Evolutionary conservation across 257 asterid species (phyloP).

Genomic region (Lycium ferocissimum): DNA sequence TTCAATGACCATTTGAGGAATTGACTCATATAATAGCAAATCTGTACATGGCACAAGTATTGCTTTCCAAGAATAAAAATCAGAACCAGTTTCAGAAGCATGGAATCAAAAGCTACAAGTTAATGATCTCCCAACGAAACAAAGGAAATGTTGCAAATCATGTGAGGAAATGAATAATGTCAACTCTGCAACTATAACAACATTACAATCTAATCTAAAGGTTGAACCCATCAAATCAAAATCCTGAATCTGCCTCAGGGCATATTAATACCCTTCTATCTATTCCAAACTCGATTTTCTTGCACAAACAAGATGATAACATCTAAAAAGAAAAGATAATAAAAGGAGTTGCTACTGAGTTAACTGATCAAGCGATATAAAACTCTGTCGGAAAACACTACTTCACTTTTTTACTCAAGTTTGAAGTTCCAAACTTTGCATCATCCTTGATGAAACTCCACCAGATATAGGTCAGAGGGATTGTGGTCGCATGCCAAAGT

Average conservation of each 20-base stretch:
- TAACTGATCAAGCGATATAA: neutral
- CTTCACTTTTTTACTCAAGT: constrained; percentile 61
- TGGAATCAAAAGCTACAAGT: neutral
- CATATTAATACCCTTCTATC: neutral
- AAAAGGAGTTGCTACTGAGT: neutral
- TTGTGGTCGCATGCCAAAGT: constrained; percentile 81
- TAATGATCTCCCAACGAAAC: constrained; percentile 1
- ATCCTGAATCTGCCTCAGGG: neutral
- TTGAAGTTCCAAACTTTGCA: constrained; percentile 62
- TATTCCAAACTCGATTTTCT: neutral
- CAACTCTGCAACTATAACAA: neutral
- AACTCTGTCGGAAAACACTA: constrained; percentile 27
- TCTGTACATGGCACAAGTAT: neutral
- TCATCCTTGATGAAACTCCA: constrained; percentile 90
- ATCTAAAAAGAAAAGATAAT: neutral
- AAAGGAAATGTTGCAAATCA: neutral
- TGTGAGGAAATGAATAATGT: constrained; percentile 6
- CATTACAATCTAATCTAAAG: neutral
- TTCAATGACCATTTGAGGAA: too few relatives aligned
- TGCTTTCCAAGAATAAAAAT: neutral
- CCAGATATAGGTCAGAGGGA: constrained; percentile 76
- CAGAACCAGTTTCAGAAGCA: neutral
- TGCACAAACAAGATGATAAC: neutral
- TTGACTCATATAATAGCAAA: neutral
- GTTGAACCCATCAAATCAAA: neutral